Base-by-base conservation (phyloP, 2,329 filamentous ascomycete species). In the Fusarium gaditjirri region DNA sequence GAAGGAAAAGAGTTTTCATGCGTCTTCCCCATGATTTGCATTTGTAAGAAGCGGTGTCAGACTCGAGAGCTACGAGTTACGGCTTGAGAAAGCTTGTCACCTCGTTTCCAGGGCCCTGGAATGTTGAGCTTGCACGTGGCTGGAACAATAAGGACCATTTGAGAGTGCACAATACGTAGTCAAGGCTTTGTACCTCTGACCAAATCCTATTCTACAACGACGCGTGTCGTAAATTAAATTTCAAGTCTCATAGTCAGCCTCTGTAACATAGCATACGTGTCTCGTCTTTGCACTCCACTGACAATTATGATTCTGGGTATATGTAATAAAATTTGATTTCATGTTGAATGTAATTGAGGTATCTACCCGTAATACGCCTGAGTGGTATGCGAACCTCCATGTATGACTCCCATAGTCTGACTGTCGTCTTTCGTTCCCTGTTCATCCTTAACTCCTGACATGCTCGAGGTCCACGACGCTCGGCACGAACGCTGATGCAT, bases 301-400 rank as follows among this genome's bases (percentile, higher is more conserved):
- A 27, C 19, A 23, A 54, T 17, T n/a, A 19, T 27, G 5, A 23
- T 11, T n/a, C 33, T 14, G n/a, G 29, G 27, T 10, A 29, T 12
- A 23, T 27, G 13, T 11, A 31, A 7, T 27, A 21, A n/a, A 31
- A 42, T 46, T 31, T 58, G 21, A 47, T 56, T 64, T 65, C n/a
- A 31, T 44, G 54, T 65, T 55, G 56, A 71, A 53, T 61, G 36
- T 44, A 43, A 42, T 62, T 56, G 38, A 76, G 70, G 64, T 72
- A 73, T 76, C 72, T 72, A 53, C 55, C 59, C 61, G 29, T 52
- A 49, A 36, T 68, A 65, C 72, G 67, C 64, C 68, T 31, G 52
- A 66, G 46, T 57, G 42, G 49, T 44, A 68, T 25, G 47, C 52
- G 53, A 60, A 62, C 55, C 55, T 35, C 59, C 46, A 61, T 62